Percentiles rank a stretch among this genome's conserved stretches.
Evolutionary conservation across 2,329 filamentous ascomycete species (phyloP).

Genomic region (Celoporthe dispersa): DNA sequence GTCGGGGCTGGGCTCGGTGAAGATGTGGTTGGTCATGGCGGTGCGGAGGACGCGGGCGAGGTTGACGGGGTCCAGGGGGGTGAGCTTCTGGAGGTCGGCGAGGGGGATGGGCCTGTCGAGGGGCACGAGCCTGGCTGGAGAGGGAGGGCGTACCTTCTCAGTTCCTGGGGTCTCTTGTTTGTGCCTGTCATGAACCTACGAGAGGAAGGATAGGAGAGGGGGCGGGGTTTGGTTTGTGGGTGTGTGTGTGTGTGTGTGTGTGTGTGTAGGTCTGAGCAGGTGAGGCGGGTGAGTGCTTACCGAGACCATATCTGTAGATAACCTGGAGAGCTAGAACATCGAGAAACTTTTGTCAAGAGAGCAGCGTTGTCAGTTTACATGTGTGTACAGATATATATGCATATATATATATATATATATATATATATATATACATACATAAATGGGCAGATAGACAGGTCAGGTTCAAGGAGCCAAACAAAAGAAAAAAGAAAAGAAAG

Average conservation of each 20-base stretch:
- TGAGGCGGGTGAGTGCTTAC: conserved; percentile 39
- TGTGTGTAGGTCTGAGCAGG: no score
- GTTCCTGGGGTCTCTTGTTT: no score
- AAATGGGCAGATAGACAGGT: background rate
- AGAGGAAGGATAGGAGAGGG: no score
- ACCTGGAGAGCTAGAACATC: conserved; percentile 55
- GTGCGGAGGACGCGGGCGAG: conserved; percentile 57
- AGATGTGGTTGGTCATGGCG: conserved; percentile 62
- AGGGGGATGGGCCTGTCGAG: conserved; percentile 50
- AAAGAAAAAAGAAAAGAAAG: background rate
- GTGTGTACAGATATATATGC: background rate
- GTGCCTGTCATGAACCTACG: no score
- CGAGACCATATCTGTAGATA: conserved; percentile 55
- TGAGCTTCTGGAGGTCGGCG: conserved; percentile 49
- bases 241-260: no score
- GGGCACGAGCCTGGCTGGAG: conserved; percentile 54
- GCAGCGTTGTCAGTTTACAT: background rate
- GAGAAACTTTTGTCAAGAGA: conserved; percentile 45
- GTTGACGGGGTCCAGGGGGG: conserved; percentile 52
- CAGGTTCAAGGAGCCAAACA: background rate
- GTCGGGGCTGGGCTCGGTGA: conserved; percentile 55
- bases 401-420: background rate
- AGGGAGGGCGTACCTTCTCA: background rate
- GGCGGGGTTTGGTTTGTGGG: no score
- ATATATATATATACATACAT: background rate